Base-by-base conservation (phyloP, 2,329 filamentous ascomycete species). In the Cercospora berteroae region DNA sequence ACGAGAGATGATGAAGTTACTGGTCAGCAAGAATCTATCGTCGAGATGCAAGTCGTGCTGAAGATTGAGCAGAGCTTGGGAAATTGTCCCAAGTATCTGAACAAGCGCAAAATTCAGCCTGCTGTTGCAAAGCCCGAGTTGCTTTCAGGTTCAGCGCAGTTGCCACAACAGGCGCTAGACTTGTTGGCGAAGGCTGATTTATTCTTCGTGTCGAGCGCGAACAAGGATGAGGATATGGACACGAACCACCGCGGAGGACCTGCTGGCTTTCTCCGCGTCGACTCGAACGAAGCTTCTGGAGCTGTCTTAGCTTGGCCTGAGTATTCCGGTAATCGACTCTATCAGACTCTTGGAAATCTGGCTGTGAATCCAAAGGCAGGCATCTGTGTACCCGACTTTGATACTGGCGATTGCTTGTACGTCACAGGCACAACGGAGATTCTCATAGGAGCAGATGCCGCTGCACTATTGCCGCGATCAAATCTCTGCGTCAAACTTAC, bases 81-180 rank as follows among this genome's bases (percentile, higher is more conserved):
- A 0, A 96, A 95, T 73, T 96, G 92, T 73, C 92, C 93, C 1
- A 96, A 96, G 78, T 96, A 96, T 73, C 77, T 96, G 36, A 95
- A 94, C 78, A 87, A 87, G 74, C 93, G 91, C 76, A 80, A 81
- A 1, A 87, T 96, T 44, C 75, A 79, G 2, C 83, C 85, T 5
- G 83, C 85, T 55, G 68, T 82, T 0, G 84, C 90, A 2, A 76
- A 81, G 13, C 86, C 90, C 9, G 78, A 78, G 57, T 77, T 88
- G 1, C 67, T 86, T 1, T 84, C 84, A 0, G 76, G 82, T 25
- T 80, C 79, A 2, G 70, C 83, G 3, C 78, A 80, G 3, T 79
- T 94, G 4, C 79, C 85, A 0, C 72, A 76, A 7, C 81, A 83
- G 60, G 90, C 89, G 0, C 69, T 89, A 8, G 80, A 84, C 7